These are phyloP conservation scores for Trichoderma gamsii DNA, from an alignment of 495 filamentous ascomycete species.

Conservation along the genomic window DNA sequence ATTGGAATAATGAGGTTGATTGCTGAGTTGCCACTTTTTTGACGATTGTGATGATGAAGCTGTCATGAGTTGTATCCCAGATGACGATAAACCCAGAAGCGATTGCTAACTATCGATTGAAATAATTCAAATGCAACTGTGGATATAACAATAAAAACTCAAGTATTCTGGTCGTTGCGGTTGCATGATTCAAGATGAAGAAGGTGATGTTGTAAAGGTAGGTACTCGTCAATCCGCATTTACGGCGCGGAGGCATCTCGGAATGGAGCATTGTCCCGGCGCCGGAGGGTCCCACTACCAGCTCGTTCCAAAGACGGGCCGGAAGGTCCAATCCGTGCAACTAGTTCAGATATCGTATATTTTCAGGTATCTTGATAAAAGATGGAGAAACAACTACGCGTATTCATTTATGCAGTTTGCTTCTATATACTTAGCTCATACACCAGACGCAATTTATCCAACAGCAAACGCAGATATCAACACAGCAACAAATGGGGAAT, in stretches of 20 bases:
- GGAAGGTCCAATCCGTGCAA: neutral
- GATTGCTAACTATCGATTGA: too few species aligned
- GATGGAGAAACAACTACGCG: neutral
- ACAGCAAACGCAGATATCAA: neutral
- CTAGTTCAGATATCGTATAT: too few species aligned
- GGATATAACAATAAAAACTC: too few species aligned
- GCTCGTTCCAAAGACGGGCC: neutral
- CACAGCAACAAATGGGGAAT: neutral
- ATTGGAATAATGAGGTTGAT: neutral
- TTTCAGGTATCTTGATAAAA: neutral
- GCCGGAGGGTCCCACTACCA: neutral
- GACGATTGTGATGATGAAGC: neutral
- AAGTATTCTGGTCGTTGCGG: neutral
- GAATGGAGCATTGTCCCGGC: slow-evolving; percentile 5
- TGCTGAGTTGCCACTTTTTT: neutral
- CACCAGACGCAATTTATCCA: neutral
- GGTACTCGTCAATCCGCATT: neutral
- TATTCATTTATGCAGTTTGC: neutral
- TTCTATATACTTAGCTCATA: neutral
- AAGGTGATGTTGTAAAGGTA: neutral
- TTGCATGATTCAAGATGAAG: neutral
- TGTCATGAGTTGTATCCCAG: neutral
- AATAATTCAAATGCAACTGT: too few species aligned
- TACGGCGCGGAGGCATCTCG: neutral
- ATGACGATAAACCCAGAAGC: too few species aligned